phyloP scores from a whole-genome alignment of 345 rosid genomes.

The Arabis alpina region DNA sequence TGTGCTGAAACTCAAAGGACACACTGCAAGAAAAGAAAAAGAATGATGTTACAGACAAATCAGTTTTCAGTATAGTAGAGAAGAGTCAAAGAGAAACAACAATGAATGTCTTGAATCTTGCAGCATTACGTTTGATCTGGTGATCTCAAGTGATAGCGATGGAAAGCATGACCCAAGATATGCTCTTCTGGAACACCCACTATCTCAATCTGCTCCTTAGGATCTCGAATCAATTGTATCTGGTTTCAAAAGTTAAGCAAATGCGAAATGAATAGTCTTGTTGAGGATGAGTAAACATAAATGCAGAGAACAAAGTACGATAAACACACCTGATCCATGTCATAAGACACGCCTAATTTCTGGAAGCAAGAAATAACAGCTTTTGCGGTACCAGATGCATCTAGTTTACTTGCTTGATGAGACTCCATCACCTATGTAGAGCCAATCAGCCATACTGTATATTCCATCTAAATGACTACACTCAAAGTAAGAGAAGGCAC shows the following conservation, averaged over 20 bases:
- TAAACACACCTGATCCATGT: slow-evolving; percentile 63
- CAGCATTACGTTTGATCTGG: slow-evolving; percentile 74
- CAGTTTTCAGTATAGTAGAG: slow-evolving; percentile 2
- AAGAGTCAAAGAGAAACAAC: slow-evolving; percentile 2
- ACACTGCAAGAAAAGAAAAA: slow-evolving; percentile 54
- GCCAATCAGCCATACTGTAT: neutral
- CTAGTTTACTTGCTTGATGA: slow-evolving; percentile 86
- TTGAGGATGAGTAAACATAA: slow-evolving; percentile 1
- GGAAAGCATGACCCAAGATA: slow-evolving; percentile 86
- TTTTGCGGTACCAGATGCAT: slow-evolving; percentile 93
- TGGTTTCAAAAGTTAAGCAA: slow-evolving; percentile 37
- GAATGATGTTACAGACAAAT: slow-evolving; percentile 1
- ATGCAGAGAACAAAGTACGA: neutral
- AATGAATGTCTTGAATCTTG: slow-evolving; percentile 13
- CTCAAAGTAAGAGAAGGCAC: slow-evolving; percentile 42
- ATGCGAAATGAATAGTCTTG: slow-evolving; percentile 6
- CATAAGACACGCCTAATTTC: slow-evolving; percentile 80
- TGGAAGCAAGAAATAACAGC: slow-evolving; percentile 88
- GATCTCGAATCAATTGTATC: slow-evolving; percentile 84
- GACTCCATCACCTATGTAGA: slow-evolving; percentile 80
- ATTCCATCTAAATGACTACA: neutral
- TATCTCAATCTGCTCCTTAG: slow-evolving; percentile 70
- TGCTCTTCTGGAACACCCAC: slow-evolving; percentile 88
- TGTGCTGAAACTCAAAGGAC: slow-evolving; percentile 96
- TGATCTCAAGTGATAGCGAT: slow-evolving; percentile 81